Evolutionary conservation across 1,139 yeast genomes (phyloP).

Genomic region (Meyerozyma guilliermondii): DNA sequence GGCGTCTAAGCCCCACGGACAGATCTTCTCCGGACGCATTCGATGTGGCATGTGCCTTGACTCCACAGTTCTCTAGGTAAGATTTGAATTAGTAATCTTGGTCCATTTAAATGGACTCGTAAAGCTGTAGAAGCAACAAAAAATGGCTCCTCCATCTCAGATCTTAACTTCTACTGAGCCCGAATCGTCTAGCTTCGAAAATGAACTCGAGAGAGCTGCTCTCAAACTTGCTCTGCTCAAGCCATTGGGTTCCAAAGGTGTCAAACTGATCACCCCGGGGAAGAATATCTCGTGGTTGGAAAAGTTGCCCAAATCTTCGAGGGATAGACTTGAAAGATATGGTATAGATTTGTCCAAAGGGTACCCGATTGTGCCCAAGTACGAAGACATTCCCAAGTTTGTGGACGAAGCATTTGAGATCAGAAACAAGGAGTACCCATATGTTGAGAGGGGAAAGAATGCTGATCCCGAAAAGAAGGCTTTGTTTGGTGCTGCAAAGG

Average conservation of each 20-base stretch:
- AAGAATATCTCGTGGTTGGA: slow-evolving; percentile 11
- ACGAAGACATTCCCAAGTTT: slow-evolving; percentile 39
- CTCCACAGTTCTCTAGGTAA: neutral
- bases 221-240: slow-evolving; percentile 8
- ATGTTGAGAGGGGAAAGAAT: slow-evolving; percentile 41
- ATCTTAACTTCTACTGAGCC: slow-evolving; percentile 4
- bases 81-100: slow-evolving; percentile 1
- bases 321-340: slow-evolving; percentile 26
- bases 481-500: slow-evolving; percentile 46
- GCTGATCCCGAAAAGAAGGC: slow-evolving; percentile 54
- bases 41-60: neutral
- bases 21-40: no score
- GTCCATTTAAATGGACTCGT: neutral
- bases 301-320: slow-evolving; percentile 32
- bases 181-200: slow-evolving; percentile 2
- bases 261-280: slow-evolving; percentile 4
- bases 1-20: no score
- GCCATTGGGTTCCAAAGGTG: slow-evolving; percentile 8
- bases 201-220: slow-evolving; percentile 9
- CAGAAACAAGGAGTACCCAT: slow-evolving; percentile 35
- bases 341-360: slow-evolving; percentile 40
- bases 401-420: slow-evolving; percentile 47
- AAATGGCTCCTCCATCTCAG: slow-evolving; percentile 10
- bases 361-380: slow-evolving; percentile 31
- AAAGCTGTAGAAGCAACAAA: neutral